Evolutionary conservation across 2,329 filamentous ascomycete species (phyloP).

Genomic region (Fusarium mangiferae): DNA sequence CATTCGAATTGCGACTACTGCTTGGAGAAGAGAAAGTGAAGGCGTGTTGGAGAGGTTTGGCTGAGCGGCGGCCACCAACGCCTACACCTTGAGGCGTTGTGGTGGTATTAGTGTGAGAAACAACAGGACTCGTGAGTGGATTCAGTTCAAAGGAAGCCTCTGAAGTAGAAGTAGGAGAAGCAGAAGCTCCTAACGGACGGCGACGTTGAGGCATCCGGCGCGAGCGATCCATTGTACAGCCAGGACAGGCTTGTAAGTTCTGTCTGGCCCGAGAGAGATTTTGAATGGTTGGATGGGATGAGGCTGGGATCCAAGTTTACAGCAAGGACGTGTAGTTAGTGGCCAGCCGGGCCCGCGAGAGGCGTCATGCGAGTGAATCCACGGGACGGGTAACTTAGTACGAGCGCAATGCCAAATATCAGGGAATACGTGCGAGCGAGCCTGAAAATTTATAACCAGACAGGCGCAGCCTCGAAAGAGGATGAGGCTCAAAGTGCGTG

Average conservation of each 20-base stretch:
- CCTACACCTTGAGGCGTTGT: conserved; percentile 46
- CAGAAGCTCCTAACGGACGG: conserved; percentile 46
- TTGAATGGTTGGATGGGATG: conserved; percentile 12
- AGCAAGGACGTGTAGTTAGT: conserved; percentile 44
- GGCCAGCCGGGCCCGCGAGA: conserved; percentile 44
- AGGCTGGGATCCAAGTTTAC: conserved; percentile 42
- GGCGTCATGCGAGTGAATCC: conserved; percentile 43
- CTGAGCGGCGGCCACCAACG: conserved; percentile 47
- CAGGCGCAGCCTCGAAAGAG: conserved; percentile 18
- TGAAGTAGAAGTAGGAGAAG: conserved; percentile 49
- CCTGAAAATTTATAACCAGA: conserved; percentile 11
- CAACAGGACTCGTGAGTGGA: conserved; percentile 47
- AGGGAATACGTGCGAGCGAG: conserved; percentile 19
- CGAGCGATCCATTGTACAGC: conserved; percentile 52
- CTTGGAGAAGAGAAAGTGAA: conserved; percentile 52
- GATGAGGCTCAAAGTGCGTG: conserved; percentile 36
- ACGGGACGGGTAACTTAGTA: conserved; percentile 24
- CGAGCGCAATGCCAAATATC: conserved; percentile 28
- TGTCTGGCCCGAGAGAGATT: not conserved
- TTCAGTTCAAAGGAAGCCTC: conserved; percentile 48
- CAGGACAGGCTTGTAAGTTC: conserved; percentile 35
- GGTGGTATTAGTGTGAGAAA: conserved; percentile 48
- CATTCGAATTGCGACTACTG: conserved; percentile 43
- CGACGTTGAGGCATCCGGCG: conserved; percentile 50
- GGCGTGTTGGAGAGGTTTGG: conserved; percentile 50